Percentiles rank a stretch among this genome's conserved stretches.
Evolutionary conservation across 768 basidiomycete genomes (phyloP).

Genomic region (Termitomyces heimii): DNA sequence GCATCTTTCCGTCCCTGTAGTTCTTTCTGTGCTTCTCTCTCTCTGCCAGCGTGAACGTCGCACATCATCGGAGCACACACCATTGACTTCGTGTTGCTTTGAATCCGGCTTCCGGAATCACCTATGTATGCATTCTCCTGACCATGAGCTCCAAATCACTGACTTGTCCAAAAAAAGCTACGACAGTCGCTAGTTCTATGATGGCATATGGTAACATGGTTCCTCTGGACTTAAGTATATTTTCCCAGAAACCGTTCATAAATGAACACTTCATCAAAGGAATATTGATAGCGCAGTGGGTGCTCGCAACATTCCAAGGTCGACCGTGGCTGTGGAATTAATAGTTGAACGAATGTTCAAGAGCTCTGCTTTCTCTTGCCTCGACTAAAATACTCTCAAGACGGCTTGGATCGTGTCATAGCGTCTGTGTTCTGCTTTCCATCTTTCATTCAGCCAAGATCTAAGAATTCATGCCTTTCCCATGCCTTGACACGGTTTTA

Average conservation of each 20-base stretch:
- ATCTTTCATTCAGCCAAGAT: too few species aligned
- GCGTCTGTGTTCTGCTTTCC: too few species aligned
- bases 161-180: neutral
- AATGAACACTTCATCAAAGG: neutral
- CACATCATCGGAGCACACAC: neutral
- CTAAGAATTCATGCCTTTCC: too few species aligned
- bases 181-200: neutral
- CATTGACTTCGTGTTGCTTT: neutral
- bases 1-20: neutral
- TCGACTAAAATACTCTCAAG: neutral
- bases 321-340: neutral
- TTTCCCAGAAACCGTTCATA: neutral
- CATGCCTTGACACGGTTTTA: too few species aligned
- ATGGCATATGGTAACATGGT: neutral
- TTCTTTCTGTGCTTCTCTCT: neutral
- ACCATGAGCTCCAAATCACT: neutral
- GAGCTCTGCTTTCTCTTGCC: neutral
- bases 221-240: too few species aligned
- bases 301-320: neutral
- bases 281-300: neutral
- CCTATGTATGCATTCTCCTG: neutral
- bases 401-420: too few species aligned
- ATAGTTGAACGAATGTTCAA: neutral
- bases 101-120: neutral
- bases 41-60: neutral